Evolutionary conservation across 306 rosid genomes (phyloP), one percentile per base, ranked within the genome.

Genomic region (Gleditsia sinensis): DNA sequence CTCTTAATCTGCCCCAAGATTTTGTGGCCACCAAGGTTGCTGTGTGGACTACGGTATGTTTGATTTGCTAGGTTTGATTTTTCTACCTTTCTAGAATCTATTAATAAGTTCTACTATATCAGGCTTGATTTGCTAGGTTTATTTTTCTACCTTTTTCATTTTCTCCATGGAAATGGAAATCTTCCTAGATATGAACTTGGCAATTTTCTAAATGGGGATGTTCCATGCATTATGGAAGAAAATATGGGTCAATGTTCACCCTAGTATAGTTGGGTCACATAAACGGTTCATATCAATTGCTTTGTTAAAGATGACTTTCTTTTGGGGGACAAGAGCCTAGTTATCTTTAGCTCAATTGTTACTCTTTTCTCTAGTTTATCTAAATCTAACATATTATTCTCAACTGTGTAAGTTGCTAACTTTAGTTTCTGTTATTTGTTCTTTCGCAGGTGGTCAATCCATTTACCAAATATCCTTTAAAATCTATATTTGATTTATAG

Each of bases 401-500:
- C 54, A 74, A 58, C 58, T 62, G 33, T 37, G 71, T 62, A 67
- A 77, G 49, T 70, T 32, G 60, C 83, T 81, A 62, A 81, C 67
- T 13, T 4, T 25, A 24, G 45, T 55, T 20, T 74, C 60, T 73
- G 50, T 57, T 40, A 12, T 80, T 67, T 54, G 28, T 77, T 66
- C 67, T 79, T 78, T 78, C 81, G 91, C 99, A 95, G 99, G 98
- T 95, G 25, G 98, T 95, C 74, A 95, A 95, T 77, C 99, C 99
- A 50, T 88, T 95, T 56, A 92, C 99, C 80, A 95, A 95, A 90
- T 95, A 93, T 93, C 98, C 98, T 93, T 92, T 82, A 46, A 66
- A 27, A 13, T 21, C n/a, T n/a, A n/a, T n/a, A n/a, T n/a, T n/a
- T n/a, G n/a, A 13, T 58, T 19, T 58, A 19, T 28, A n/a, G 45